These are phyloP conservation scores for Ceratocystis colombiana DNA, from an alignment of 2,329 filamentous ascomycete species.

Conservation along the genomic window DNA sequence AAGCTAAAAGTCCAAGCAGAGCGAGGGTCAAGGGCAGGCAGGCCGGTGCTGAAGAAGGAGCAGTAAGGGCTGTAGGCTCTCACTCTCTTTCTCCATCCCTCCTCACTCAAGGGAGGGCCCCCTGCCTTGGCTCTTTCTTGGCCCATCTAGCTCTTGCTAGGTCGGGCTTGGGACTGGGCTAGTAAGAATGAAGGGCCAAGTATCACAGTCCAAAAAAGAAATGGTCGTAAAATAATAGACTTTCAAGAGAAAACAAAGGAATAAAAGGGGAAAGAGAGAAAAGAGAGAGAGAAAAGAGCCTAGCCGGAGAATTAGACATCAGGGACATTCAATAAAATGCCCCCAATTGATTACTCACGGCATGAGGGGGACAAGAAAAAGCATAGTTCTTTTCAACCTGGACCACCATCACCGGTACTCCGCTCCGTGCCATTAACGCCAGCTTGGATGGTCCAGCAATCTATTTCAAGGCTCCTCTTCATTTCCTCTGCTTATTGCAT, in stretches of 20 bases:
- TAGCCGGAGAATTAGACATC: not conserved
- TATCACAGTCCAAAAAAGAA: conserved; percentile 1
- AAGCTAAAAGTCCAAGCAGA: conserved; percentile 4
- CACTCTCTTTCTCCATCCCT: not conserved
- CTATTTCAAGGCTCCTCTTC: conserved; percentile 10
- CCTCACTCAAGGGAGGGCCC: not conserved
- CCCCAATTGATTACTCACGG: not conserved
- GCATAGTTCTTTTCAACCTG: not conserved
- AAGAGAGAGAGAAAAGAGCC: conserved; percentile 9
- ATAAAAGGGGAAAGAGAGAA: not conserved
- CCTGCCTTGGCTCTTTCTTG: not conserved
- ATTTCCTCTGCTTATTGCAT: not conserved
- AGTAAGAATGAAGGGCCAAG: conserved; percentile 4
- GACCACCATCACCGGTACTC: not conserved
- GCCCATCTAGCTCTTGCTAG: not conserved
- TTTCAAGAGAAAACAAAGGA: not conserved
- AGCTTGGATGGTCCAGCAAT: not conserved
- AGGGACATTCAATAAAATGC: not conserved
- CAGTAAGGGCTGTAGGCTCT: not conserved
- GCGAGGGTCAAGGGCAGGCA: too few relatives aligned
- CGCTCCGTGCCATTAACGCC: not conserved
- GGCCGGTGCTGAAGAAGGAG: not conserved
- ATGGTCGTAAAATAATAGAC: conserved; percentile 13
- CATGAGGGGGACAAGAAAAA: not conserved
- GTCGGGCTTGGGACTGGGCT: not conserved